Evolutionary conservation across 306 rosid genomes (phyloP).

Genomic region (Alnus glutinosa): DNA sequence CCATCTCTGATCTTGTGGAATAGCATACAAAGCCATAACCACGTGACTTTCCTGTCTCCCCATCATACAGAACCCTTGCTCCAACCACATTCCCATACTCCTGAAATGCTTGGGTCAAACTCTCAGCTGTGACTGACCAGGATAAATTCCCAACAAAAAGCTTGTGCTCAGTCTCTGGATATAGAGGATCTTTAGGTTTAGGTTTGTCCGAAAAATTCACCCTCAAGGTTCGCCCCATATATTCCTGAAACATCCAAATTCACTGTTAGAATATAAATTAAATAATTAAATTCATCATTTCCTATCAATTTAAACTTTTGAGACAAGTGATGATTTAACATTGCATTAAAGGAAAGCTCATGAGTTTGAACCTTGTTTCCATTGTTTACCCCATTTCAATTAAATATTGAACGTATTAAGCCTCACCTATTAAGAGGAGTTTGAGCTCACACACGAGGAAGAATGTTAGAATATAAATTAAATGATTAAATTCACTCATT

Average conservation of each 20-base stretch:
- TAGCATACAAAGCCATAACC: slow-evolving; percentile 91
- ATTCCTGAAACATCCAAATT: slow-evolving; percentile 56
- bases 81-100: slow-evolving; percentile 88
- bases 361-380: too few species aligned
- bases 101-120: slow-evolving; percentile 67
- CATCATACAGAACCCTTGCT: slow-evolving; percentile 82
- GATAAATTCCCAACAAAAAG: slow-evolving; percentile 89
- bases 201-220: slow-evolving; percentile 91
- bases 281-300: too few species aligned
- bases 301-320: too few species aligned
- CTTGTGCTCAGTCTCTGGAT: slow-evolving; percentile 82
- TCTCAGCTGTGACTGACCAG: slow-evolving; percentile 87
- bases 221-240: slow-evolving; percentile 76
- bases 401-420: too few species aligned
- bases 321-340: too few species aligned
- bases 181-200: slow-evolving; percentile 70
- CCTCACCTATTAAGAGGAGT: too few species aligned
- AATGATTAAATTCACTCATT: too few species aligned
- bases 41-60: slow-evolving; percentile 84
- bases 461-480: too few species aligned
- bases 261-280: too few species aligned
- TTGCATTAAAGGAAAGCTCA: too few species aligned
- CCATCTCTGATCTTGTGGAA: slow-evolving; percentile 77
- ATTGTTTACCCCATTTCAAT: too few species aligned
- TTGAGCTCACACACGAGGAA: too few species aligned